Conservation (phyloP, 257 asterid genomes). For the Leptodermis oblonga region DNA sequence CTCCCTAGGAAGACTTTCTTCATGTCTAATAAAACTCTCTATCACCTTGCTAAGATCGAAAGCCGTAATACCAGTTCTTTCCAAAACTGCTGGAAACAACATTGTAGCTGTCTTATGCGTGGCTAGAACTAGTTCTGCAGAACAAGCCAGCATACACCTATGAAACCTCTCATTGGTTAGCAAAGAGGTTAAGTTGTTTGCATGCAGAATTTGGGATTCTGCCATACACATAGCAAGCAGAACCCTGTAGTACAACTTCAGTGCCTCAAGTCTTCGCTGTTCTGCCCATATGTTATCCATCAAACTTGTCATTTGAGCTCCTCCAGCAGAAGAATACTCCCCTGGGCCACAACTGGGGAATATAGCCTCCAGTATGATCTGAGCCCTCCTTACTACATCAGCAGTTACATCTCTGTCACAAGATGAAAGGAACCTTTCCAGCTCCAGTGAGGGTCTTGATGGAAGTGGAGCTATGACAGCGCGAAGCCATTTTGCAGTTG, state of each 20-base stretch:
- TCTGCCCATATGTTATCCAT: conserved; percentile 96
- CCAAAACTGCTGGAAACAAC: conserved; percentile 94
- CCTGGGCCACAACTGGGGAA: conserved; percentile 90
- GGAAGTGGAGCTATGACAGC: conserved; percentile 86
- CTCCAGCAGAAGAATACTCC: conserved; percentile 32
- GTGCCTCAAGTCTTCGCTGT: conserved; percentile 88
- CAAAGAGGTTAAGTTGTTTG: conserved; percentile 71
- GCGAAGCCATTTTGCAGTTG: conserved; percentile 93
- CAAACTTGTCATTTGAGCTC: conserved; percentile 62
- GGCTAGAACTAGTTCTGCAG: conserved; percentile 98
- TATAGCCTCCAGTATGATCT: conserved; percentile 85
- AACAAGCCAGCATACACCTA: conserved; percentile 99
- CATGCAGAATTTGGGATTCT: conserved; percentile 76
- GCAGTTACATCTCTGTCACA: conserved; percentile 80
- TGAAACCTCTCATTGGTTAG: conserved; percentile 95
- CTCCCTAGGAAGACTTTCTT: conserved; percentile 96
- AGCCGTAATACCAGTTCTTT: conserved; percentile 95
- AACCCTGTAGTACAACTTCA: conserved; percentile 86
- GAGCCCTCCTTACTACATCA: conserved; percentile 85
- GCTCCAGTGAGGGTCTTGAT: conserved; percentile 75
- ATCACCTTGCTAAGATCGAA: conserved; percentile 98
- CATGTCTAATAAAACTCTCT: conserved; percentile 94
- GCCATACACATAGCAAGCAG: conserved; percentile 90
- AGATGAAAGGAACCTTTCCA: conserved; percentile 71
- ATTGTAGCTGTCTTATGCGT: conserved; percentile 96